Percentiles rank a stretch among this genome's conserved stretches.
Conservation (phyloP, 768 basidiomycete species). For the Pisolithus orientalis region DNA sequence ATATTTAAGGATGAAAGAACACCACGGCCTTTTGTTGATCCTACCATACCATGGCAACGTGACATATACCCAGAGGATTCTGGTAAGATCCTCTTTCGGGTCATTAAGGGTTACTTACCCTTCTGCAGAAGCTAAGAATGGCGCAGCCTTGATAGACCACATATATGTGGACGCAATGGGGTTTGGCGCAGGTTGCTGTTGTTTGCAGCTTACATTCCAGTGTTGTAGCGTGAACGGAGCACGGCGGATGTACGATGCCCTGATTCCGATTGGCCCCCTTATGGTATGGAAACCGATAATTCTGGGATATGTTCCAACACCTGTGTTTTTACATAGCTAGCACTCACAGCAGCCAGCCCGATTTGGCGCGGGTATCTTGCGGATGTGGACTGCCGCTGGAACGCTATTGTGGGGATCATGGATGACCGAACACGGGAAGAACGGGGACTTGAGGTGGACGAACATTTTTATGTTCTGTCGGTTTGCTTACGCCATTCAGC, state of each 20-base stretch:
- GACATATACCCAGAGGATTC: constrained; percentile 78
- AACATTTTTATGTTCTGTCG: constrained; percentile 2
- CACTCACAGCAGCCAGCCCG: constrained; percentile 90
- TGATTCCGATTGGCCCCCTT: constrained; percentile 92
- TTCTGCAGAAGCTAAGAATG: constrained; percentile 61
- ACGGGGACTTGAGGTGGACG: constrained; percentile 69
- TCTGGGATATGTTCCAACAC: neutral
- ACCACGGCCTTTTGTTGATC: no score
- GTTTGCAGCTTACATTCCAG: constrained; percentile 57
- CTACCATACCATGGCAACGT: constrained; percentile 44
- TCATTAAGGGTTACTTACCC: constrained; percentile 6
- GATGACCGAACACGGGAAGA: constrained; percentile 97
- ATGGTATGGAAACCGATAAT: constrained; percentile 49
- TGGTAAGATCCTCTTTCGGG: constrained; percentile 41
- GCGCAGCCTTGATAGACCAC: no score
- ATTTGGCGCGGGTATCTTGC: constrained; percentile 91
- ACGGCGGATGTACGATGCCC: constrained; percentile 86
- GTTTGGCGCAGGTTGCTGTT: no score
- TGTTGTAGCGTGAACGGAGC: constrained; percentile 92
- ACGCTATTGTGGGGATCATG: constrained; percentile 95
- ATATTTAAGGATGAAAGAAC: constrained; percentile 86
- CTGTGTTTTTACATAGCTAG: constrained; percentile 52
- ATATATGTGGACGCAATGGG: no score
- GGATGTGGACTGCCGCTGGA: constrained; percentile 98
- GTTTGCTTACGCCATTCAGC: constrained; percentile 40